A percentile compares a stretch with the other conserved stretches of the same genome.
Evolutionary conservation across 345 rosid species (phyloP).

Genomic region (Aegle marmelos): DNA sequence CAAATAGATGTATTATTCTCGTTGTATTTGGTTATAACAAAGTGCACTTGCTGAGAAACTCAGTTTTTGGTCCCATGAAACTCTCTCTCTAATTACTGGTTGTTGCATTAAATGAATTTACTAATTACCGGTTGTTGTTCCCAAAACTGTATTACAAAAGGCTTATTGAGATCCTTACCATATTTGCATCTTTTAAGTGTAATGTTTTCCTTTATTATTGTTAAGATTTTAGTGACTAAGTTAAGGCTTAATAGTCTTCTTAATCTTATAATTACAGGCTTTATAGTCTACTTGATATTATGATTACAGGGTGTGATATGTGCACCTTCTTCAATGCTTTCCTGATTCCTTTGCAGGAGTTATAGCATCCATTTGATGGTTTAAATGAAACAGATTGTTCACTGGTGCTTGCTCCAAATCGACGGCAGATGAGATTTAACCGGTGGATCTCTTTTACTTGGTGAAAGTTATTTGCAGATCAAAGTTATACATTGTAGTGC

Average conservation of each 20-base stretch:
- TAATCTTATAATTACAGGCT: background rate
- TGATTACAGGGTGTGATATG: background rate
- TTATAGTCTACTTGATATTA: background rate
- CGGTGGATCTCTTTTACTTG: background rate
- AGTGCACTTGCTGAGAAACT: too few relatives aligned
- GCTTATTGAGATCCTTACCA: background rate
- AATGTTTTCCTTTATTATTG: background rate
- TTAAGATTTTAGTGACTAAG: constrained; percentile 1
- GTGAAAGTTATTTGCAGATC: constrained; percentile 1
- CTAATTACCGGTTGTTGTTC: background rate
- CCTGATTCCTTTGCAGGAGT: constrained; percentile 9
- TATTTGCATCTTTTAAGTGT: background rate
- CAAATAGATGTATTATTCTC: too few relatives aligned
- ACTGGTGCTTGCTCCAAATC: background rate
- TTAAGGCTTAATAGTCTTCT: background rate
- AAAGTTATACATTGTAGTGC: constrained; percentile 2
- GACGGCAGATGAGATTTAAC: background rate
- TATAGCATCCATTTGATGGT: constrained; percentile 1
- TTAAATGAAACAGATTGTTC: background rate
- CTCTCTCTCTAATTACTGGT: background rate
- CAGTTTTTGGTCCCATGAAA: too few relatives aligned
- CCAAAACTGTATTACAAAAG: background rate
- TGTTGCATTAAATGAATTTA: background rate
- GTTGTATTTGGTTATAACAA: background rate
- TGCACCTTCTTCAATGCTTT: background rate